phyloP scores from a whole-genome alignment of 2,329 filamentous ascomycete genomes.

The Mycosphaerelloides madeirae region DNA sequence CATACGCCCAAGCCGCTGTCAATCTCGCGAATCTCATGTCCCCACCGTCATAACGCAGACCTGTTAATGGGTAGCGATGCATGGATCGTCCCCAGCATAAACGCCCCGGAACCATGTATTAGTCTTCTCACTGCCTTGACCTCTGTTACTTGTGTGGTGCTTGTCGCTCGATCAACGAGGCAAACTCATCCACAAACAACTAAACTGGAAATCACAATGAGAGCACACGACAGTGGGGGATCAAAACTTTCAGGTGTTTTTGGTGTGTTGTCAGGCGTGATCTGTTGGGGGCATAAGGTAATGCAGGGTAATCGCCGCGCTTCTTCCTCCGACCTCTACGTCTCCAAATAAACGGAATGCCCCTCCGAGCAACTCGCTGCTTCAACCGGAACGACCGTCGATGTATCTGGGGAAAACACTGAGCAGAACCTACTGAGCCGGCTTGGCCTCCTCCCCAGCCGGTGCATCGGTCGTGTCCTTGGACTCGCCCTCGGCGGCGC shows the following conservation, averaged over 20 bases:
- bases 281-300: conserved; percentile 6
- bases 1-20: no score
- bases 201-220: no score
- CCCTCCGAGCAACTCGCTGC: conserved; percentile 21
- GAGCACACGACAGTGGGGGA: no score
- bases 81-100: no score
- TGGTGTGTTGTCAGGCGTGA: conserved; percentile 6
- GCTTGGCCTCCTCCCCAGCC: conserved; percentile 47
- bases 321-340: conserved; percentile 20
- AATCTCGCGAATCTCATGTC: no score
- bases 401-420: conserved; percentile 18
- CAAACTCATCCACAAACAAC: no score
- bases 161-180: no score
- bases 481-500: conserved; percentile 47
- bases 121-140: no score
- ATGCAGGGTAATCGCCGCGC: conserved; percentile 19
- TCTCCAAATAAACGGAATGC: conserved; percentile 23
- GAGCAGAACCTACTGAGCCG: conserved; percentile 36
- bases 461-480: conserved; percentile 54
- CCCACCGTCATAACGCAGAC: no score
- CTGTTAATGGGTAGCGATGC: no score
- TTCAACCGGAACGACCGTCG: conserved; percentile 20
- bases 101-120: no score
- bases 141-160: neutral
- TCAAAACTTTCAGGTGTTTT: conserved; percentile 17